These are phyloP conservation scores for Lagenidium giganteum DNA, from an alignment of 352 stramenopile species.

Conservation along the genomic window DNA sequence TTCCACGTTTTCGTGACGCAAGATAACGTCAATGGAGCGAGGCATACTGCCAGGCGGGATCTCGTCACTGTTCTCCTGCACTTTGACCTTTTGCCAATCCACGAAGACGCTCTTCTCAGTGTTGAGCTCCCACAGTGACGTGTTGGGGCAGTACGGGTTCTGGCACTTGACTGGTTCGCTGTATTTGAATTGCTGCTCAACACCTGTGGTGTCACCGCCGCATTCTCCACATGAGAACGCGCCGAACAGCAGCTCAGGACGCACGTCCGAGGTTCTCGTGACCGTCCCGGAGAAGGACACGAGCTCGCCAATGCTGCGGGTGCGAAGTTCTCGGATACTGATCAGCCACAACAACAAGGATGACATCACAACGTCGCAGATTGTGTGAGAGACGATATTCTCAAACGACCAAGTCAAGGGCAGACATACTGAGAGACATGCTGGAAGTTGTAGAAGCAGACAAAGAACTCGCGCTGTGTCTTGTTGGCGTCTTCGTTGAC, in stretches of 20 bases:
- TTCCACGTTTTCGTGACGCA: conserved; percentile 98
- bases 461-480: conserved; percentile 78
- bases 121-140: conserved; percentile 80
- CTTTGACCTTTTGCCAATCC: conserved; percentile 98
- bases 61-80: conserved; percentile 99
- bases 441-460: conserved; percentile 89
- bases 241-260: conserved; percentile 95
- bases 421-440: conserved; percentile 69
- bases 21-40: conserved; percentile 95
- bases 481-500: conserved; percentile 80
- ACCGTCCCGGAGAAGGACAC: conserved; percentile 94
- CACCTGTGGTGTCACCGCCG: conserved; percentile 81
- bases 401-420: background rate
- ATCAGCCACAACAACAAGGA: conserved; percentile 9
- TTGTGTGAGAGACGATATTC: too few species aligned
- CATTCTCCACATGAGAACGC: conserved; percentile 96
- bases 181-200: conserved; percentile 98
- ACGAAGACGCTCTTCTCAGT: conserved; percentile 93
- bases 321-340: conserved; percentile 91
- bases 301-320: conserved; percentile 91
- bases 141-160: conserved; percentile 95
- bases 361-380: conserved; percentile 8
- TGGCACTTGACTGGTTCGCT: conserved; percentile 95
- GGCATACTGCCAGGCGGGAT: conserved; percentile 98
- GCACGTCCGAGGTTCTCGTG: conserved; percentile 96